Conservation (phyloP, 805 yeast genomes). For the Sugiyamaella lignohabitans region DNA sequence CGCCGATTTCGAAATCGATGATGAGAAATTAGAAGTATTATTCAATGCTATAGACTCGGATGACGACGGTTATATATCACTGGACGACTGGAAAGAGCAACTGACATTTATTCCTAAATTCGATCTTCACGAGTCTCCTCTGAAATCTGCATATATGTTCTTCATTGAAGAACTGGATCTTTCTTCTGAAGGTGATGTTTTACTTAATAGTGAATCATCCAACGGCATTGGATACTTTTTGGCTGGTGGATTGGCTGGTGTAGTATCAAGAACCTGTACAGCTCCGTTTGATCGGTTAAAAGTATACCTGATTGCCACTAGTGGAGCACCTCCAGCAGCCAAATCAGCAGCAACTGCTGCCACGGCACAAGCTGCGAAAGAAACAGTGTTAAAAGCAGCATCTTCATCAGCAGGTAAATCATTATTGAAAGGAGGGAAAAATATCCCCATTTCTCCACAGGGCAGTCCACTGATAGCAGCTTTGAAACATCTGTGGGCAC, state of each 20-base stretch:
- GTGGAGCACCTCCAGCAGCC: slow-evolving; percentile 31
- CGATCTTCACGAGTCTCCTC: slow-evolving; percentile 36
- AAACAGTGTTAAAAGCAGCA: slow-evolving; percentile 21
- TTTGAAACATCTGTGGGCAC: slow-evolving; percentile 69
- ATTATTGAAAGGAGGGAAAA: neutral
- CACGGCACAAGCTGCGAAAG: neutral
- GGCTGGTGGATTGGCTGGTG: slow-evolving; percentile 96
- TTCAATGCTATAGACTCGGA: slow-evolving; percentile 50
- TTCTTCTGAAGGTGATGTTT: slow-evolving; percentile 88
- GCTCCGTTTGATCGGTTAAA: slow-evolving; percentile 96
- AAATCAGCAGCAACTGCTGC: slow-evolving; percentile 9
- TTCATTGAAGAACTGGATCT: slow-evolving; percentile 76
- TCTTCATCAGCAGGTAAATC: slow-evolving; percentile 18
- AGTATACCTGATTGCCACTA: slow-evolving; percentile 87
- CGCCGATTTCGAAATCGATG: slow-evolving; percentile 44
- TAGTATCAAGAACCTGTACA: slow-evolving; percentile 89
- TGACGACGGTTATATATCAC: slow-evolving; percentile 63
- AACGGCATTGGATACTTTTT: slow-evolving; percentile 86
- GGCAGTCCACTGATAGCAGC: slow-evolving; percentile 73
- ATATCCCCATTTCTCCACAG: neutral
- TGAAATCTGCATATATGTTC: slow-evolving; percentile 73
- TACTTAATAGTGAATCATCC: slow-evolving; percentile 67
- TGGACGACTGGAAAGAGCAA: slow-evolving; percentile 81
- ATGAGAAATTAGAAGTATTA: slow-evolving; percentile 46
- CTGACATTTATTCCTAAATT: slow-evolving; percentile 75